phyloP scores from a whole-genome alignment of 768 basidiomycete genomes.

The Lanmaoa rubissima region DNA sequence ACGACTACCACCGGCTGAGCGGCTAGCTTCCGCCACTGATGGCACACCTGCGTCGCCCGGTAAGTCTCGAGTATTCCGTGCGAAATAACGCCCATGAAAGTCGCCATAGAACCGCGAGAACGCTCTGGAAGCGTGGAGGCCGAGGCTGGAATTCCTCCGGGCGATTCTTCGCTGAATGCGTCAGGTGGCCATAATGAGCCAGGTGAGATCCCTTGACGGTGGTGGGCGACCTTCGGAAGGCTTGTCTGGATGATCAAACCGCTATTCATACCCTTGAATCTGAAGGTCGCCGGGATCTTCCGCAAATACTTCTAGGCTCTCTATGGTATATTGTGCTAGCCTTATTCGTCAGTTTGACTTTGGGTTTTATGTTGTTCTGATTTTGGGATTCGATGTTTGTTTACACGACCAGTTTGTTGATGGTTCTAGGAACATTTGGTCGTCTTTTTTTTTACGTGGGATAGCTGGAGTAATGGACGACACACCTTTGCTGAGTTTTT shows the following conservation, averaged over 20 bases:
- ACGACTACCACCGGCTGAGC: neutral
- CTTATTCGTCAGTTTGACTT: conserved; percentile 23
- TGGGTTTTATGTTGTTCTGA: conserved; percentile 24
- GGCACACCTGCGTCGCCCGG: conserved; percentile 6
- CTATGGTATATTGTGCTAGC: conserved; percentile 22
- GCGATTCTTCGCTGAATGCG: conserved; percentile 9
- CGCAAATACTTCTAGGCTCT: conserved; percentile 39
- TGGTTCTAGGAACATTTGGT: neutral
- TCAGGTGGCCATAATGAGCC: conserved; percentile 14
- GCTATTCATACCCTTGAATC: conserved; percentile 40
- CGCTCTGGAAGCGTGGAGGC: neutral
- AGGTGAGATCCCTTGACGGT: conserved; percentile 41
- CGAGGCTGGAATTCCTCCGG: neutral
- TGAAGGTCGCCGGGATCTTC: conserved; percentile 49
- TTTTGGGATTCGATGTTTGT: conserved; percentile 16
- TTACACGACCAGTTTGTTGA: neutral
- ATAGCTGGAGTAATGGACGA: conserved; percentile 12
- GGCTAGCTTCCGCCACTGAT: neutral
- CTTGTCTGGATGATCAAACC: conserved; percentile 43
- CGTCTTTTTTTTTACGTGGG: conserved; percentile 17
- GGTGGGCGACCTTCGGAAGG: conserved; percentile 48
- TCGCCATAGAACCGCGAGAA: conserved; percentile 16
- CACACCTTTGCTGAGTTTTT: conserved; percentile 10
- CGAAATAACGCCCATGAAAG: conserved; percentile 7
- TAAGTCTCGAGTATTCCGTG: conserved; percentile 8